Base-by-base conservation (phyloP, 2,329 filamentous ascomycete genomes). In the Cryoendolithus antarcticus region DNA sequence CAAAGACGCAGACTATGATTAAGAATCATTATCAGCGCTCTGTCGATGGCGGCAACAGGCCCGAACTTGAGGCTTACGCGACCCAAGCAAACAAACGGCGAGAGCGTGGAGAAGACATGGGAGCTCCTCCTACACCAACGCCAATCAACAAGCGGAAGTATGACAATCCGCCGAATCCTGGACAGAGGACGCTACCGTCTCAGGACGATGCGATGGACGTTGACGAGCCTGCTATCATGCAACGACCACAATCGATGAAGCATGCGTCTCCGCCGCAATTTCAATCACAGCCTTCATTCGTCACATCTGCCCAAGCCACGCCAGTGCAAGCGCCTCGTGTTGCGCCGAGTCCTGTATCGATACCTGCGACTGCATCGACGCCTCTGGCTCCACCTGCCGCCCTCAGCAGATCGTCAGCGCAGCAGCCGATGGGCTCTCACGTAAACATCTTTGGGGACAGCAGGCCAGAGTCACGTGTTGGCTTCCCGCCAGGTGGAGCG, bases 1-100 rank as follows among this genome's bases (percentile, higher is more conserved):
- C 82, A 4, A 89, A 89, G 62, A 89, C 84, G 11, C 73, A 80
- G 40, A 82, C 82, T n/a, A 91, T 91, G 84, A 84, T 83, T 67
- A 70, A 69, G 52, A 71, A 71, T 52, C 63, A 70, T 47, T 71
- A 66, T 42, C 50, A 63, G 37, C 65, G 67, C 38, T 57, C 65
- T 36, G 55, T 67, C 9, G 64, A 67, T 38, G 54, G 60, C 27
- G 65, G 64, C 7, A 60, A 58, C 31, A 48, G 54, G 35, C 48
- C 50, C 4, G 66, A 67, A 13, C 56, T 70, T 3, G 57, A 63
- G 37, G 51, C 60, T 31, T 48, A 57, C 3, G 67, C 66, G 1
- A 51, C 54, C n/a, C 52, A 60, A 39, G 66, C 65, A 13, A 62
- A 69, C 44, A 43, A 49, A 24, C 57, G 60, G 39, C 59, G 62